These are phyloP conservation scores for Ceratorhiza oryzae-sativae DNA, from an alignment of 1,284 basidiomycete species.

Conservation along the genomic window DNA sequence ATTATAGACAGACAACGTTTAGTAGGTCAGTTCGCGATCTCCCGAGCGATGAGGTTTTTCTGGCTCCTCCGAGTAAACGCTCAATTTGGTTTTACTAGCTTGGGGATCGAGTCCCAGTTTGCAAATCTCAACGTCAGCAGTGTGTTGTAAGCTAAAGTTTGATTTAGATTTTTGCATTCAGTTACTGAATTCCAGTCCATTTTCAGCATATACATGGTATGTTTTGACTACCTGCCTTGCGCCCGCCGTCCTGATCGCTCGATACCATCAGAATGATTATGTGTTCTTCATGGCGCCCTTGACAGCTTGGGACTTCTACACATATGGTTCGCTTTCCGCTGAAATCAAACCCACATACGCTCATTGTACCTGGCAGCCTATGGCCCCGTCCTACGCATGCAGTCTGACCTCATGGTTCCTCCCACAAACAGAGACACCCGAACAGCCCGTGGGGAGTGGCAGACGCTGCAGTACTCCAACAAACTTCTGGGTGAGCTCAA, in stretches of 20 bases:
- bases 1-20: constrained; percentile 37
- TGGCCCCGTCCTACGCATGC: constrained; percentile 42
- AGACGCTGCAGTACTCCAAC: constrained; percentile 28
- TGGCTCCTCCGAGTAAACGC: neutral
- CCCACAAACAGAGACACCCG: constrained; percentile 34
- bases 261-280: constrained; percentile 41
- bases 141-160: constrained; percentile 39
- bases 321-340: constrained; percentile 31
- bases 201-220: constrained; percentile 40
- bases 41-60: neutral
- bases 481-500: constrained; percentile 20
- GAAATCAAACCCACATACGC: neutral
- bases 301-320: constrained; percentile 41
- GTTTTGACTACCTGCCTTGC: neutral
- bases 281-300: constrained; percentile 40
- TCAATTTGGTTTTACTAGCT: constrained; percentile 31
- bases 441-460: constrained; percentile 29
- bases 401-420: constrained; percentile 42
- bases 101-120: constrained; percentile 41
- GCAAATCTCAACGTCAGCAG: constrained; percentile 40
- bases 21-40: constrained; percentile 35
- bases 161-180: neutral
- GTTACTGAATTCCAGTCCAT: neutral
- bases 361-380: constrained; percentile 32
- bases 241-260: neutral